Evolutionary conservation across 345 rosid species (phyloP).

Genomic region (Trapa bicornis): DNA sequence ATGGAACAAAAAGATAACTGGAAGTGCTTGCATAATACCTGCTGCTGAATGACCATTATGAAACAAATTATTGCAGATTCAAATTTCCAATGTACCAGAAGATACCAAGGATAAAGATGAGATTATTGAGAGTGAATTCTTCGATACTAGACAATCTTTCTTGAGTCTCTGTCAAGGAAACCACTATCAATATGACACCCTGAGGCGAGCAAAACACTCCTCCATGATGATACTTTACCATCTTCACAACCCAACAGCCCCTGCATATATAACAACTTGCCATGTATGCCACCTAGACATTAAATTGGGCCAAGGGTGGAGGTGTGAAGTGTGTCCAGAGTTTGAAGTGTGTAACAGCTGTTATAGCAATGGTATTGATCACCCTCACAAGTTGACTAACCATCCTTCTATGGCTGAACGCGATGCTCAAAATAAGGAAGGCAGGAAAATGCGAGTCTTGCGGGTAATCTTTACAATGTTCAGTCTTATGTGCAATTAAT

Average conservation of each 20-base stretch:
- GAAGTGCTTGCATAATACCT: background rate
- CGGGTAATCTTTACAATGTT: conserved; percentile 34
- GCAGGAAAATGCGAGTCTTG: conserved; percentile 73
- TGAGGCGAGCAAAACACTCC: conserved; percentile 97
- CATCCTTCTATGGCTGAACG: conserved; percentile 82
- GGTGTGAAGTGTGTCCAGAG: conserved; percentile 93
- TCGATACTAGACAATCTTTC: conserved; percentile 95
- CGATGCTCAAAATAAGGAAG: conserved; percentile 95
- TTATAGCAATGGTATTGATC: conserved; percentile 74
- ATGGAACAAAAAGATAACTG: background rate
- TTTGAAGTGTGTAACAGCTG: conserved; percentile 88
- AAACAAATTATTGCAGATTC: conserved; percentile 32
- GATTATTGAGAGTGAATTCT: conserved; percentile 94
- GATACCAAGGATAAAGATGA: conserved; percentile 94
- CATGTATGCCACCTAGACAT: conserved; percentile 74
- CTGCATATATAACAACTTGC: conserved; percentile 95
- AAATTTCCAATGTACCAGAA: conserved; percentile 49
- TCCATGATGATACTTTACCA: conserved; percentile 99
- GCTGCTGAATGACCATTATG: conserved; percentile 6
- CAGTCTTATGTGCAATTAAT: background rate
- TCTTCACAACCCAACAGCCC: conserved; percentile 97
- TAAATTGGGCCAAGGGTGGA: conserved; percentile 99
- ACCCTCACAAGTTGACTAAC: conserved; percentile 94
- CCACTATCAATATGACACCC: conserved; percentile 96
- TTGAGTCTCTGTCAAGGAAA: conserved; percentile 98